Conservation (phyloP, 2,329 filamentous ascomycete genomes). For the Stagonosporopsis chrysanthemi region DNA sequence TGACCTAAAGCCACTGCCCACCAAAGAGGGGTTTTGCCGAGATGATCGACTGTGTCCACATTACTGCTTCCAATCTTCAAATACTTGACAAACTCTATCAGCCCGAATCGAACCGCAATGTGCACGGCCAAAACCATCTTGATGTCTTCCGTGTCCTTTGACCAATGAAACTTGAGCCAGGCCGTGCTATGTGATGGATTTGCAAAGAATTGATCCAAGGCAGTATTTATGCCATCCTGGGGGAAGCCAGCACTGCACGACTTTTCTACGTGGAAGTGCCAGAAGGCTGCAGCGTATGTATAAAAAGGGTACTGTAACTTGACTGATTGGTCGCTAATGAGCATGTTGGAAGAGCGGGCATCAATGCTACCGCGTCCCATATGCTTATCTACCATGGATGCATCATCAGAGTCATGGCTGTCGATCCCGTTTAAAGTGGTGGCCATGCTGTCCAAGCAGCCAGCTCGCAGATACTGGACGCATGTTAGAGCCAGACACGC, state of each 20-base stretch:
- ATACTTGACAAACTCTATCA: constrained; percentile 4
- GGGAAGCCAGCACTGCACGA: not conserved
- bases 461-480: constrained; percentile 21
- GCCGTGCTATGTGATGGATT: not conserved
- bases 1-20: not conserved
- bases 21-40: constrained; percentile 21
- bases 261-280: constrained; percentile 21
- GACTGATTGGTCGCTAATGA: constrained; percentile 1
- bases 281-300: constrained; percentile 18
- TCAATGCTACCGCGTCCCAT: not conserved
- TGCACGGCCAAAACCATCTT: constrained; percentile 14
- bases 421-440: not conserved
- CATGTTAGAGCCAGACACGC: constrained; percentile 19
- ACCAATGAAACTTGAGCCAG: constrained; percentile 18
- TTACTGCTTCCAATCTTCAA: not conserved
- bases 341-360: not conserved
- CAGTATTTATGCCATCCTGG: constrained; percentile 10
- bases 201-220: constrained; percentile 10
- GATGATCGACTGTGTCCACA: constrained; percentile 14
- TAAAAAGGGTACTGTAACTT: constrained; percentile 15
- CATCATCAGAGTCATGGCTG: not conserved
- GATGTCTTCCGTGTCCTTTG: not conserved
- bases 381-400: no score
- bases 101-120: constrained; percentile 16
- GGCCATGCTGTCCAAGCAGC: constrained; percentile 16